phyloP scores from a whole-genome alignment of 2,329 filamentous ascomycete genomes.

The Hymenoscyphus infarciens region DNA sequence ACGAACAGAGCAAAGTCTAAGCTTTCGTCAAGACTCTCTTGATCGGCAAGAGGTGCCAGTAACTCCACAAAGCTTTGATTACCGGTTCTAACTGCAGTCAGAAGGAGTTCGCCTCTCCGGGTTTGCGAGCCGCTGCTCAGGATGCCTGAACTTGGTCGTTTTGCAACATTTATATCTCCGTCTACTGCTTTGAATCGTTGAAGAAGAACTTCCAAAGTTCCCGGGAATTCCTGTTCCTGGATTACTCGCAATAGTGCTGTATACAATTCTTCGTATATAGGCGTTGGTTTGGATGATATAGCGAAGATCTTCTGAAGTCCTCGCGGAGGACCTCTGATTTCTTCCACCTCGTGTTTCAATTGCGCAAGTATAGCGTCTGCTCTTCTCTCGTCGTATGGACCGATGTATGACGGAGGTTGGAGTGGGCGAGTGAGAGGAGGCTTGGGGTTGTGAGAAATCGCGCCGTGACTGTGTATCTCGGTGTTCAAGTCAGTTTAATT shows the following conservation, averaged over 20 bases:
- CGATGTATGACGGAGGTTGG: slow-evolving; percentile 11
- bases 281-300: slow-evolving; percentile 1
- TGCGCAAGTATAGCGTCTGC: slow-evolving; percentile 21
- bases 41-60: slow-evolving; percentile 18
- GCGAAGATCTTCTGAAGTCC: slow-evolving; percentile 8
- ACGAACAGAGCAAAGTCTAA: slow-evolving; percentile 16
- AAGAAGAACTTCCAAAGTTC: slow-evolving; percentile 19
- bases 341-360: slow-evolving; percentile 16
- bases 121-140: slow-evolving; percentile 8
- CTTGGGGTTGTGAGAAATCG: not conserved
- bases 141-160: slow-evolving; percentile 14
- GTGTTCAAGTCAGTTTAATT: not conserved
- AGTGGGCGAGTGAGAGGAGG: slow-evolving; percentile 8
- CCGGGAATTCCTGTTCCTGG: slow-evolving; percentile 17
- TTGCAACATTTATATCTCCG: slow-evolving; percentile 21
- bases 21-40: slow-evolving; percentile 19
- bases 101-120: slow-evolving; percentile 14
- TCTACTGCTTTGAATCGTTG: slow-evolving; percentile 14
- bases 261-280: slow-evolving; percentile 19
- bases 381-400: slow-evolving; percentile 18
- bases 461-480: not conserved
- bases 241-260: slow-evolving; percentile 12
- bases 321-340: slow-evolving; percentile 10
- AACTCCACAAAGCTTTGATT: slow-evolving; percentile 16
- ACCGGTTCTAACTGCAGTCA: slow-evolving; percentile 12